phyloP scores from a whole-genome alignment of 2,329 filamentous ascomycete species.

The Penicillium sp. region DNA sequence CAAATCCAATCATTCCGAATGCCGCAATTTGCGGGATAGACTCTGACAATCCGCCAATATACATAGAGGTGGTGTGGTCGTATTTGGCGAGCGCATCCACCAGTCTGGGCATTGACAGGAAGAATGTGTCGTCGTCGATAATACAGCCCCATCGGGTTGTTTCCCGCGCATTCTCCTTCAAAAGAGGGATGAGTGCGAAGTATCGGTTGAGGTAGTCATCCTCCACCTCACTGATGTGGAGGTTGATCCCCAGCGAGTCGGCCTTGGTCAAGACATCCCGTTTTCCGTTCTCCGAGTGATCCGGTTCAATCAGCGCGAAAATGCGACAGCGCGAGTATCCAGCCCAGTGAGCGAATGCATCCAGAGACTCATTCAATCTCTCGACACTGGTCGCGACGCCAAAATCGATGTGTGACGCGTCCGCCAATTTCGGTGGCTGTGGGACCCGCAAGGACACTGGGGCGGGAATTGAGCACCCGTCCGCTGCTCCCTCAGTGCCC shows the following conservation, averaged over 20 bases:
- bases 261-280: slow-evolving; percentile 29
- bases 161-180: slow-evolving; percentile 39
- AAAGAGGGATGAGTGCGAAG: slow-evolving; percentile 48
- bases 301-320: slow-evolving; percentile 45
- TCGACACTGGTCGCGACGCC: slow-evolving; percentile 49
- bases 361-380: slow-evolving; percentile 45
- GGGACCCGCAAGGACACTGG: slow-evolving; percentile 44
- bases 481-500: slow-evolving; percentile 14
- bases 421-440: slow-evolving; percentile 35
- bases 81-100: slow-evolving; percentile 42
- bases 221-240: slow-evolving; percentile 27
- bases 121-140: slow-evolving; percentile 58
- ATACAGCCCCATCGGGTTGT: slow-evolving; percentile 49
- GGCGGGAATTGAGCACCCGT: slow-evolving; percentile 36
- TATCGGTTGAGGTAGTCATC: slow-evolving; percentile 44
- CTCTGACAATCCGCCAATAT: slow-evolving; percentile 53
- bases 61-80: slow-evolving; percentile 44
- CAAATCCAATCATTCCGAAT: slow-evolving; percentile 54
- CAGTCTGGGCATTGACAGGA: slow-evolving; percentile 47
- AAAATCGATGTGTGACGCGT: slow-evolving; percentile 48
- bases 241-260: slow-evolving; percentile 37
- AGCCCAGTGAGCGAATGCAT: slow-evolving; percentile 51
- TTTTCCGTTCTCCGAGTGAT: slow-evolving; percentile 16
- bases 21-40: slow-evolving; percentile 44
- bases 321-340: slow-evolving; percentile 45